These are phyloP conservation scores for Lichtheimia ramosa DNA, from an alignment of 371 early-diverging fungal species.

Conservation along the genomic window DNA sequence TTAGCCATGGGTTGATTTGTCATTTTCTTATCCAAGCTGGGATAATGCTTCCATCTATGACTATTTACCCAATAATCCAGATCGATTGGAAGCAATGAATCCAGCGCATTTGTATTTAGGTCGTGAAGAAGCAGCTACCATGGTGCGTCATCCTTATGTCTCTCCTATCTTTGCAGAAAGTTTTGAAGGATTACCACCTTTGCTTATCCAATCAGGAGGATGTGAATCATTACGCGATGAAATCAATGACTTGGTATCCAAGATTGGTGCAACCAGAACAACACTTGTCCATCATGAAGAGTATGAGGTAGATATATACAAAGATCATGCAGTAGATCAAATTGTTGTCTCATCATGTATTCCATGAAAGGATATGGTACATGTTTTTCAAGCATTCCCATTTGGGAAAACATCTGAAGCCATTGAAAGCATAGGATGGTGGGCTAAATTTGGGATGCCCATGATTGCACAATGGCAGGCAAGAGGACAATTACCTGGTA, in stretches of 20 bases:
- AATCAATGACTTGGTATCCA: constrained; percentile 25
- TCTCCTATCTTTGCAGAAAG: constrained; percentile 42
- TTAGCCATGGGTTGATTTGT: constrained; percentile 46
- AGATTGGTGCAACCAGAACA: constrained; percentile 26
- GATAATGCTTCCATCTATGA: constrained; percentile 28
- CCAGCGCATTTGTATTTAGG: constrained; percentile 38
- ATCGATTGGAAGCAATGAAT: constrained; percentile 17
- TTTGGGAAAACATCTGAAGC: constrained; percentile 49
- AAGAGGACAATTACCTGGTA: constrained; percentile 7
- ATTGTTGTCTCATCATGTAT: background rate
- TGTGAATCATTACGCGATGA: constrained; percentile 65
- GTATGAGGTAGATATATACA: constrained; percentile 26
- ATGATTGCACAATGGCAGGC: constrained; percentile 25
- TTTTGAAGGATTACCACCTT: constrained; percentile 53
- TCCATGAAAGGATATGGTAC: constrained; percentile 47
- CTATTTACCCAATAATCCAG: constrained; percentile 31
- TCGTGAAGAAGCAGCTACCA: constrained; percentile 14
- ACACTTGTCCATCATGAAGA: constrained; percentile 37
- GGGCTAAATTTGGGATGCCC: constrained; percentile 27
- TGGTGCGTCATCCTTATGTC: constrained; percentile 41
- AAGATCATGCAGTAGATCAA: background rate
- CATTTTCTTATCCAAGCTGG: constrained; percentile 40
- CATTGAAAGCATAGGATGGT: constrained; percentile 42
- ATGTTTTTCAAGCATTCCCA: constrained; percentile 60
- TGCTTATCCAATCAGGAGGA: constrained; percentile 60